Evolutionary conservation across 2,329 filamentous ascomycete species (phyloP).

Genomic region (Cercospora nicotianae): DNA sequence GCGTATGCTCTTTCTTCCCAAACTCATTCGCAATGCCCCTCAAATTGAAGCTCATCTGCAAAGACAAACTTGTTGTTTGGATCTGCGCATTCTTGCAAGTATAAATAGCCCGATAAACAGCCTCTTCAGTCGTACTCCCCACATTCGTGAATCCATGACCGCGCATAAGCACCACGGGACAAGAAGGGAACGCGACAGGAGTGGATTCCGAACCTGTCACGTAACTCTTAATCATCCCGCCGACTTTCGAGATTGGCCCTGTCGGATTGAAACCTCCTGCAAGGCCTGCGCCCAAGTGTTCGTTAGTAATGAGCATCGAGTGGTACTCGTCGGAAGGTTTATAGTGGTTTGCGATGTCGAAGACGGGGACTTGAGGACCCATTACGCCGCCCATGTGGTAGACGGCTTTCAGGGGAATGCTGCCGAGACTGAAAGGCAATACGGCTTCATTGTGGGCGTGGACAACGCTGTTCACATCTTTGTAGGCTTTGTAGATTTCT

Average conservation of each 20-base stretch:
- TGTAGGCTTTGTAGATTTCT: conserved; percentile 48
- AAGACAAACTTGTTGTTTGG: conserved; percentile 42
- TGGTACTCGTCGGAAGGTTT: conserved; percentile 32
- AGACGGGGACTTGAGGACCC: conserved; percentile 36
- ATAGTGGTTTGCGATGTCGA: conserved; percentile 39
- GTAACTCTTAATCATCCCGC: conserved; percentile 36
- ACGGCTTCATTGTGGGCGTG: conserved; percentile 47
- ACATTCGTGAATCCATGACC: conserved; percentile 49
- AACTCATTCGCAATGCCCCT: conserved; percentile 41
- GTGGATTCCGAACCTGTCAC: conserved; percentile 29
- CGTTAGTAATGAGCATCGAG: conserved; percentile 39
- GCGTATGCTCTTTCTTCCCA: conserved; percentile 42
- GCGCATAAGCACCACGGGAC: conserved; percentile 41
- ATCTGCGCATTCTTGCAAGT: conserved; percentile 43
- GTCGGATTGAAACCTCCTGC: conserved; percentile 36
- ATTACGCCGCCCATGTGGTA: conserved; percentile 47
- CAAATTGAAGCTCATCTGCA: conserved; percentile 42
- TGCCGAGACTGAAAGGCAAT: conserved; percentile 45
- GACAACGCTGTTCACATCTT: conserved; percentile 46
- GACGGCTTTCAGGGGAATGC: conserved; percentile 46
- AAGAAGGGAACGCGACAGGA: conserved; percentile 27
- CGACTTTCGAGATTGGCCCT: conserved; percentile 32
- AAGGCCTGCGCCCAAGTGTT: conserved; percentile 38
- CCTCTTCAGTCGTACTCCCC: conserved; percentile 46
- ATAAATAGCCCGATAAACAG: conserved; percentile 49